Conservation (phyloP, 495 filamentous ascomycete genomes). For the Diplogelasinospora grovesii region DNA sequence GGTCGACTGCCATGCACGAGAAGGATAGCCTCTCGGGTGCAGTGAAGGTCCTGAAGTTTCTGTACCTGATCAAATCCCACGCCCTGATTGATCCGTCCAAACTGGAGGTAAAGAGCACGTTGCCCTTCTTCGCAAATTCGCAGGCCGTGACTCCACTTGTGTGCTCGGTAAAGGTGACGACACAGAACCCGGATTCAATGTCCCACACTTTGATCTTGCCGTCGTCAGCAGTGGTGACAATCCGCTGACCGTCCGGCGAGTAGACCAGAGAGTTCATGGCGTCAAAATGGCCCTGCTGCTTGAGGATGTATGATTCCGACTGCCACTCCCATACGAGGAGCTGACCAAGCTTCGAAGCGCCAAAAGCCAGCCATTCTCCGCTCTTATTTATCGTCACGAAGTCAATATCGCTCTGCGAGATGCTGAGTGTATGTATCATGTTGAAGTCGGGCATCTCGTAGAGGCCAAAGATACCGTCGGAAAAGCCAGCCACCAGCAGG, state of each 20-base stretch:
- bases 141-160: conserved; percentile 92
- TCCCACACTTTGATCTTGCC: conserved; percentile 99
- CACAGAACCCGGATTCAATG: conserved; percentile 89
- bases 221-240: conserved; percentile 90
- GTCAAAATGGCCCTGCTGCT: conserved; percentile 96
- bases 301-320: conserved; percentile 97
- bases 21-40: conserved; percentile 87
- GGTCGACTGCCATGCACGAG: conserved; percentile 90
- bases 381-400: conserved; percentile 86
- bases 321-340: conserved; percentile 99
- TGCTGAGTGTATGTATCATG: conserved; percentile 81
- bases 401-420: conserved; percentile 94
- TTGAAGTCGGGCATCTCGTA: conserved; percentile 98
- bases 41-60: conserved; percentile 95
- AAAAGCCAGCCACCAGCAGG: conserved; percentile 86
- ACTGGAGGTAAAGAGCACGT: conserved; percentile 88
- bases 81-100: conserved; percentile 89
- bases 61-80: conserved; percentile 93
- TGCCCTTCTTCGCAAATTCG: conserved; percentile 89
- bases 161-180: conserved; percentile 97
- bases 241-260: conserved; percentile 85
- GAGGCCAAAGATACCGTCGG: conserved; percentile 84
- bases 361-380: conserved; percentile 96
- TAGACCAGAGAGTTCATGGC: conserved; percentile 92
- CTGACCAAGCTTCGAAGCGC: conserved; percentile 91